Base-by-base conservation (phyloP, 225 moss, liverwort and hornwort species). In the Polytrichum formosum region DNA sequence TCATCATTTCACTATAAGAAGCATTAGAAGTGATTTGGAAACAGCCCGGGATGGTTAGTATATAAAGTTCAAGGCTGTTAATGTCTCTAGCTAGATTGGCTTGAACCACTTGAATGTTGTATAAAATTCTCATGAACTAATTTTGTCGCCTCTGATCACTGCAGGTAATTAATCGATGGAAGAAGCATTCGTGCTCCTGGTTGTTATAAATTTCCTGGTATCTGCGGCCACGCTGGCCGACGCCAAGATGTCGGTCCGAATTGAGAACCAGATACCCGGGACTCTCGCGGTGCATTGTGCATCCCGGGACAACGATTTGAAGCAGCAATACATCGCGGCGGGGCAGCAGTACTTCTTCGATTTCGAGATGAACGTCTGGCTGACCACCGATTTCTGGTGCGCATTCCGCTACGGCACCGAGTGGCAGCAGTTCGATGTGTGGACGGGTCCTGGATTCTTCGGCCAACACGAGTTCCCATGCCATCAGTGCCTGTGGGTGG, bases 361-460 rank as follows among this genome's bases (percentile, higher is more conserved):
- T 0, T 75, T 75, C 19, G 0, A 69, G 0, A 22, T 69, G 69
- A 75, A 75, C 63, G 30, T 69, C 63, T 69, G 55, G 69, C 63
- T 62, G 54, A 75, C 75, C 69, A 75, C 69, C 0, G 7, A 53
- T 63, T 75, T 69, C 69, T 16, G n/a, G 35, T 74, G 74, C 55
- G 2, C 6, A 0, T 77, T 77, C 67, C 7, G 66, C 4, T 65
- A 70, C 59, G 61, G 56, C 20, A 62, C 23, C 19, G 16, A 8
- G 1, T 61, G 19, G 60, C 77, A 77, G 61, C 19, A 31, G 29
- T 77, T 77, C 61, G 66, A 61, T 19, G 76, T 76, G 31, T 76
- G 76, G 76, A 53, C 30, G 2, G 76, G 71, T 8, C 71, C 66
- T 29, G 76, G 76, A 7, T 35, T 23, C 53, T 66, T 5, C 58